A percentile compares a stretch with the other conserved stretches of the same genome.
These are phyloP conservation scores for Gilbertella persicaria DNA, from an alignment of 371 early-diverging fungal species.

Conservation along the genomic window DNA sequence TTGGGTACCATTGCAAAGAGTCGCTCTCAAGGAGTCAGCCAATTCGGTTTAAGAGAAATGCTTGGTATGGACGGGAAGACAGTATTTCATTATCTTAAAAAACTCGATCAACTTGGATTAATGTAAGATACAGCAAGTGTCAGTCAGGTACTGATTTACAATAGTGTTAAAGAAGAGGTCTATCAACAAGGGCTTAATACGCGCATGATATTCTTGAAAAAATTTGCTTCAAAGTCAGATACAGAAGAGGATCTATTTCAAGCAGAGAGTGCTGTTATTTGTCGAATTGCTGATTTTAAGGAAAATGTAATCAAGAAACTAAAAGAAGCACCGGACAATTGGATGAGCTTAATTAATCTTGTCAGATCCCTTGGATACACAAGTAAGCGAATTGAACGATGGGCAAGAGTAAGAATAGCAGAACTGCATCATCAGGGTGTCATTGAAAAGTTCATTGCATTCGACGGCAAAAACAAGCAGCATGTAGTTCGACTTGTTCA, in stretches of 20 bases:
- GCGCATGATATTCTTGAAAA: slow-evolving; percentile 3
- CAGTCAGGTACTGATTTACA: background rate
- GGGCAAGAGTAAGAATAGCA: slow-evolving; percentile 7
- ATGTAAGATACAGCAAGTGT: slow-evolving; percentile 1
- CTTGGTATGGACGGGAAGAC: slow-evolving; percentile 8
- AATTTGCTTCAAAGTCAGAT: background rate
- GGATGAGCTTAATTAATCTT: slow-evolving; percentile 7
- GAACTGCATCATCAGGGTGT: slow-evolving; percentile 11
- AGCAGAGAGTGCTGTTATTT: background rate
- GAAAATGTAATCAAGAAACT: slow-evolving; percentile 1
- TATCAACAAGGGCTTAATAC: slow-evolving; percentile 6
- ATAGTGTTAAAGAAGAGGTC: slow-evolving; percentile 12
- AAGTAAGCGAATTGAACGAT: background rate
- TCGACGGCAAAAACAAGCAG: slow-evolving; percentile 7
- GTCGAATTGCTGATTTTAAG: slow-evolving; percentile 2
- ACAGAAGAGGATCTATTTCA: background rate
- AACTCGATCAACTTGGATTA: slow-evolving; percentile 12
- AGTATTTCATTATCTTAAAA: slow-evolving; percentile 14
- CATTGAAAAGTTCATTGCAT: slow-evolving; percentile 16
- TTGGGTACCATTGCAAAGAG: slow-evolving; percentile 10
- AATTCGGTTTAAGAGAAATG: slow-evolving; percentile 2
- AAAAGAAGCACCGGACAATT: slow-evolving; percentile 2
- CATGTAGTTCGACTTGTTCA: background rate
- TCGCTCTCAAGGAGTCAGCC: slow-evolving; percentile 11
- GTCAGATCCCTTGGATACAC: background rate